Percentiles rank a stretch among this genome's conserved stretches.
These are phyloP conservation scores for Penicillium waksmanii DNA, from an alignment of 495 filamentous ascomycete genomes.

Conservation along the genomic window DNA sequence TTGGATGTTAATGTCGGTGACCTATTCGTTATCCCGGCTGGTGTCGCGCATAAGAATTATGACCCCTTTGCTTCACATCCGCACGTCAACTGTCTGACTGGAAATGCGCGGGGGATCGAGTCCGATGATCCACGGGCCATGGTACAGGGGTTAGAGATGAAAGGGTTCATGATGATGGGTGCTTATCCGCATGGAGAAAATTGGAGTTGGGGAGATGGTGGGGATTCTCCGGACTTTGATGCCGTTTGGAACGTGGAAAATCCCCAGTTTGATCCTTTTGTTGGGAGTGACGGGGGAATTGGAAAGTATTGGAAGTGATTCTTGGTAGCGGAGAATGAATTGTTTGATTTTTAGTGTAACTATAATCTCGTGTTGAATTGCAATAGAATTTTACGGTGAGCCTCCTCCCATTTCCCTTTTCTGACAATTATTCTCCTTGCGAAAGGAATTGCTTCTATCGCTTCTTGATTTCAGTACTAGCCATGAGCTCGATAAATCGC, in stretches of 20 bases:
- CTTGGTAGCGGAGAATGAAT: neutral
- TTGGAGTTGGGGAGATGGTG: conserved; percentile 1
- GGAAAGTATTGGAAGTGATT: neutral
- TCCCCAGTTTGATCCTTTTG: neutral
- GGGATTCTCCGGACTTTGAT: neutral
- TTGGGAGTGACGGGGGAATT: neutral
- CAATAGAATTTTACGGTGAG: too few species aligned
- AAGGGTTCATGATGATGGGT: conserved; percentile 2
- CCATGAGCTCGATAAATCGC: too few species aligned
- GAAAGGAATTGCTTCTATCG: too few species aligned
- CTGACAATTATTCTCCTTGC: too few species aligned
- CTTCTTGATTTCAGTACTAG: too few species aligned
- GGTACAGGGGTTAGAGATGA: neutral
- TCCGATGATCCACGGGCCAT: neutral
- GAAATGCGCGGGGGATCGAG: neutral
- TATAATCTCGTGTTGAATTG: too few species aligned
- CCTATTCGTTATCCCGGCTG: neutral
- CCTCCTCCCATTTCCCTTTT: too few species aligned
- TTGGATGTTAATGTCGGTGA: neutral
- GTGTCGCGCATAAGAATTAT: conserved; percentile 2
- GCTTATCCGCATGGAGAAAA: neutral
- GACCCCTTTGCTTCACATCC: neutral
- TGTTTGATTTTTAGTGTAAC: too few species aligned
- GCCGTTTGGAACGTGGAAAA: neutral
- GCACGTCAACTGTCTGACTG: neutral